Evolutionary conservation across 2,329 filamentous ascomycete species (phyloP), one percentile per base, ranked within the genome.

Genomic region (Nothopassalora personata): DNA sequence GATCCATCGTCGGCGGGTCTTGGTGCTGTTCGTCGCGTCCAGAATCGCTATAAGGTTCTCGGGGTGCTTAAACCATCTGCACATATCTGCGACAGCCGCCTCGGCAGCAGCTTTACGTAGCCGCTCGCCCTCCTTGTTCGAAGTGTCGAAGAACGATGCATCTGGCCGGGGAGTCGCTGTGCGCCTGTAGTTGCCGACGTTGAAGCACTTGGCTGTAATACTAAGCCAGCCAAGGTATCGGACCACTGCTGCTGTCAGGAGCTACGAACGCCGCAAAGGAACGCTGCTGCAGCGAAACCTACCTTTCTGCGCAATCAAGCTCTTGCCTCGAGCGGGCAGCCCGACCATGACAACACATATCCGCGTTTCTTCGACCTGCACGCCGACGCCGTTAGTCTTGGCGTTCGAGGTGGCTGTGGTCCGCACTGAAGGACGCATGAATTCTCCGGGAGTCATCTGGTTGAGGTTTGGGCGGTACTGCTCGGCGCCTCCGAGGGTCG

Each of bases 331-430:
- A 62, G 94, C 94, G 57, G 94, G 94, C 73, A 99, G 82, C 66
- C 94, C 94, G 61, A 99, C 94, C 94, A 99, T 97, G 70, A 99
- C 91, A 65, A 99, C 92, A 76, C 93, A 97, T 79, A 99, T 95
- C 75, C 90, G 90, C 61, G 90, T 93, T 76, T 97, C 91, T 80
- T 97, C 93, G 69, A 89, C 90, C 90, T 96, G 88, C 65, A 92
- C 83, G 71, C 87, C 88, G 69, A 84, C 78, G 66, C 88, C 86
- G 74, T 80, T 81, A 78, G 78, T 77, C 68, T 72, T 77, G 54
- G 62, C 53, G 23, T 64, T 66, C 46, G 69, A 70, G 53, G 46
- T 65, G 15, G 60, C 62, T 58, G 69, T 54, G 31, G 67, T 71
- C 36, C 68, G 63, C 68, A 71, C 72, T 64, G 70, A 70, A 57